phyloP scores from a whole-genome alignment of 768 basidiomycete genomes.

The Xerocomellus dryophilus region DNA sequence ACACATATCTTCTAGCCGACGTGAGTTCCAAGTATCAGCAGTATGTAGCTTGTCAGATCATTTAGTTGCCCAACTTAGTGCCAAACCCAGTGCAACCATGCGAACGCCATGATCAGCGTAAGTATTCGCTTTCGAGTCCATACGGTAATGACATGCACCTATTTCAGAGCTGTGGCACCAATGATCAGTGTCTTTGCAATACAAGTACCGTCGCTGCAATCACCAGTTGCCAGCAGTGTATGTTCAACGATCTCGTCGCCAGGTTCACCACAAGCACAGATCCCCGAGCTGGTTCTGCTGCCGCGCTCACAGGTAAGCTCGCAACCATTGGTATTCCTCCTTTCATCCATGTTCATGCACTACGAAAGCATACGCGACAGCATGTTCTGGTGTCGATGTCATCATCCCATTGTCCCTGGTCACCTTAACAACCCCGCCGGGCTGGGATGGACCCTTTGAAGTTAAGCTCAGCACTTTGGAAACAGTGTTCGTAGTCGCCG shows the following conservation, averaged over 20 bases:
- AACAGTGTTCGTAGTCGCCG: conserved; percentile 43
- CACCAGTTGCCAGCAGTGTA: conserved; percentile 62
- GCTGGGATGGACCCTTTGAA: conserved; percentile 62
- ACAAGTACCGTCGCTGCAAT: conserved; percentile 41
- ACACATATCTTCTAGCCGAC: conserved; percentile 25
- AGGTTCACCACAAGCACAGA: conserved; percentile 49
- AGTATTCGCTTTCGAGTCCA: neutral
- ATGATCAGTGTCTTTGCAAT: conserved; percentile 56
- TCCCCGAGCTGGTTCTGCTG: conserved; percentile 54
- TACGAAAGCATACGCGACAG: conserved; percentile 50
- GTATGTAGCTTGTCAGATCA: neutral
- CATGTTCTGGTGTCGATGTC: conserved; percentile 42
- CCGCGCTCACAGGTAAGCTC: conserved; percentile 52
- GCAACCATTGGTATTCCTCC: neutral
- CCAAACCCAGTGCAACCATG: conserved; percentile 26
- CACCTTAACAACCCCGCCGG: conserved; percentile 43
- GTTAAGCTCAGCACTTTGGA: conserved; percentile 43
- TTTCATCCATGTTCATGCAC: conserved; percentile 6
- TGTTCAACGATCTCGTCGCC: conserved; percentile 54
- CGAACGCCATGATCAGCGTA: conserved; percentile 25
- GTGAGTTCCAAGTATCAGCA: conserved; percentile 21
- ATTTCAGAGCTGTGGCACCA: conserved; percentile 40
- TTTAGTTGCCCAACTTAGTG: conserved; percentile 19
- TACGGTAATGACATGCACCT: neutral
- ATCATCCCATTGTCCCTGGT: conserved; percentile 39